Conservation (phyloP, 192 early-diverging fungal genomes). For the Coemansia sp. region DNA sequence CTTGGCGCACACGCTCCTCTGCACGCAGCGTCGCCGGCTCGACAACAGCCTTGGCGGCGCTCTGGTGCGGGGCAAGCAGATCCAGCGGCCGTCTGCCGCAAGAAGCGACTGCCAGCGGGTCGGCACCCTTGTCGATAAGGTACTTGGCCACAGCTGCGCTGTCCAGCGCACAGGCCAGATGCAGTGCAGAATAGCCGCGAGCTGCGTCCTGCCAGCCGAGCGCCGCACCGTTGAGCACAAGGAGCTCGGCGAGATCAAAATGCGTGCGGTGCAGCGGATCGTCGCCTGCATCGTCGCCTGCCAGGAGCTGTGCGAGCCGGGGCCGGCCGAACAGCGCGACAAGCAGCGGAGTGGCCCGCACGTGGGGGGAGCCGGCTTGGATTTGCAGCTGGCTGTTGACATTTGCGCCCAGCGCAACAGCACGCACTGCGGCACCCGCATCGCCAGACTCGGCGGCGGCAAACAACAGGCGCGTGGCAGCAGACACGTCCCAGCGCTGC, state of each 20-base stretch:
- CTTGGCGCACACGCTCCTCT: constrained; percentile 21
- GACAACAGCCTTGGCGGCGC: constrained; percentile 9
- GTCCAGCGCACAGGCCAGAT: constrained; percentile 29
- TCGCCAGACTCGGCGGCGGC: constrained; percentile 53
- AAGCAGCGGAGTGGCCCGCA: constrained; percentile 16
- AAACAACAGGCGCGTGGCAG: constrained; percentile 34
- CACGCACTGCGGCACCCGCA: constrained; percentile 57
- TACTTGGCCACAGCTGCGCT: constrained; percentile 15
- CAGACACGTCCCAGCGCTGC: constrained; percentile 8
- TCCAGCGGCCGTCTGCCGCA: constrained; percentile 16
- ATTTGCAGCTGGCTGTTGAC: constrained; percentile 49
- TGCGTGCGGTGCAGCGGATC: constrained; percentile 5
- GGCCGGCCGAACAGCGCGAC: constrained; percentile 35
- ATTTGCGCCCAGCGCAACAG: constrained; percentile 75
- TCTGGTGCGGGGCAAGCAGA: constrained; percentile 2
- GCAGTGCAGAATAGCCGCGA: constrained; percentile 27
- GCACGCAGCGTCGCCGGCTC: constrained; percentile 21
- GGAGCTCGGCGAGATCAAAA: constrained; percentile 47
- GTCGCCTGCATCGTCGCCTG: background rate
- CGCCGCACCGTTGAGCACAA: constrained; percentile 48
- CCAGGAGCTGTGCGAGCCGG: background rate
- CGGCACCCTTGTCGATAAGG: constrained; percentile 41
- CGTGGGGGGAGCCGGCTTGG: background rate
- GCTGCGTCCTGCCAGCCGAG: constrained; percentile 10
- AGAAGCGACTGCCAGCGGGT: constrained; percentile 21